Conservation (phyloP, 192 early-diverging fungal genomes). For the Coemansia sp. region DNA sequence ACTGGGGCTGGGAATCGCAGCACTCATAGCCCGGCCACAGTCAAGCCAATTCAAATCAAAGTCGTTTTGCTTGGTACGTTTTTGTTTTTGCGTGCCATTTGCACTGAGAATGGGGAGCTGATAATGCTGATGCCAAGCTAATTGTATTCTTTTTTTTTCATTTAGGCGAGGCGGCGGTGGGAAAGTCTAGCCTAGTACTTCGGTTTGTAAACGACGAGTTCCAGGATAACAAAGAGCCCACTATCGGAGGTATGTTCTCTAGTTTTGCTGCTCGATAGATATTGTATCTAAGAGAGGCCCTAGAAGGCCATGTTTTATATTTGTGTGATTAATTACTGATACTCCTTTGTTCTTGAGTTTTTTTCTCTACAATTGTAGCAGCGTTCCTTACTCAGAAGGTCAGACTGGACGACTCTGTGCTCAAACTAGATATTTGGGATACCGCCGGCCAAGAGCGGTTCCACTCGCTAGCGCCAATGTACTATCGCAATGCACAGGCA, state of each 20-base stretch:
- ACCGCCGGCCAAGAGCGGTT: constrained; percentile 99
- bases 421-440: constrained; percentile 90
- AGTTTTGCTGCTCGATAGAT: background rate
- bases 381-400: constrained; percentile 95
- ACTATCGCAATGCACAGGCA: constrained; percentile 97
- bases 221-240: constrained; percentile 96
- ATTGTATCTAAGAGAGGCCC: background rate
- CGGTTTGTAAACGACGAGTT: constrained; percentile 96
- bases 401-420: constrained; percentile 79
- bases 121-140: background rate
- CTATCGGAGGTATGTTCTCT: constrained; percentile 76
- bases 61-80: constrained; percentile 82
- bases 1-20: constrained; percentile 17
- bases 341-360: constrained; percentile 4
- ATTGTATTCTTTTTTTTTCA: background rate
- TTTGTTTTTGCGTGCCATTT: constrained; percentile 46
- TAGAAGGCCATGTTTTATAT: background rate
- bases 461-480: constrained; percentile 94
- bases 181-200: constrained; percentile 95
- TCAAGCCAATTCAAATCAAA: constrained; percentile 93
- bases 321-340: background rate
- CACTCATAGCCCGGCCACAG: constrained; percentile 29
- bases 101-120: background rate
- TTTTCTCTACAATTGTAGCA: constrained; percentile 41
- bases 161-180: constrained; percentile 92